Percentiles rank a stretch among this genome's conserved stretches.
These are phyloP conservation scores for Auxenochlorella protothecoides DNA, from an alignment of 139 green algal genomes.

Conservation along the genomic window DNA sequence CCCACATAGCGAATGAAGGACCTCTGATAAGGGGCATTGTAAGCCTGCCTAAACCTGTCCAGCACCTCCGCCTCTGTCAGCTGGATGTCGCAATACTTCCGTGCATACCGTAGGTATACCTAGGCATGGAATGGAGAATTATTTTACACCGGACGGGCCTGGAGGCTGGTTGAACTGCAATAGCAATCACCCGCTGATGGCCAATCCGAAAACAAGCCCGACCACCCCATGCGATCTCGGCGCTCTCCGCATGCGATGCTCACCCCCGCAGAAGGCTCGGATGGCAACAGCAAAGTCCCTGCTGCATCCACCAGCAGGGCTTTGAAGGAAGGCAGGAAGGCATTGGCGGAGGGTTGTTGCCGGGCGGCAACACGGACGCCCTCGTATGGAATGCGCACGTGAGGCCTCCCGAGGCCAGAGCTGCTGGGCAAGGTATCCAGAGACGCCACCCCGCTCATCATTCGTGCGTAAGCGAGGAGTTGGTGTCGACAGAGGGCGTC, in stretches of 20 bases:
- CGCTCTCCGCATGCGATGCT: no score
- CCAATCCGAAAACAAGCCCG: no score
- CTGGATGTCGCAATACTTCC: conserved; percentile 32
- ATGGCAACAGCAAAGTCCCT: conserved; percentile 47
- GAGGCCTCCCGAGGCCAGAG: background rate
- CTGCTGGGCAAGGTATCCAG: no score
- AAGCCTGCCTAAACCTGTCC: conserved; percentile 48
- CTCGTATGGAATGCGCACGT: background rate
- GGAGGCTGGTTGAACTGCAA: no score
- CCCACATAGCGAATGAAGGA: conserved; percentile 53
- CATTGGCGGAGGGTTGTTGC: background rate
- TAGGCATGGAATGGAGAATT: conserved; percentile 1
- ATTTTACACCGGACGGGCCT: no score
- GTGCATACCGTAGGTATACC: conserved; percentile 50
- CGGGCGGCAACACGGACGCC: background rate
- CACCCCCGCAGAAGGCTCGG: conserved; percentile 48
- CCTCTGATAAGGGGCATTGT: conserved; percentile 55
- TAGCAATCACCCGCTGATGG: no score
- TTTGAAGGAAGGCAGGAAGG: conserved; percentile 6
- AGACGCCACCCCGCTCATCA: background rate
- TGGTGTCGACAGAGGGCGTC: background rate
- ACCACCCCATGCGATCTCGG: no score
- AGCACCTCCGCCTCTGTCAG: conserved; percentile 47
- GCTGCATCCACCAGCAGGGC: conserved; percentile 54
- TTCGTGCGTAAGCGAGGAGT: conserved; percentile 2